phyloP scores from a whole-genome alignment of 2,329 filamentous ascomycete species.

The Hypoxylon sp. region DNA sequence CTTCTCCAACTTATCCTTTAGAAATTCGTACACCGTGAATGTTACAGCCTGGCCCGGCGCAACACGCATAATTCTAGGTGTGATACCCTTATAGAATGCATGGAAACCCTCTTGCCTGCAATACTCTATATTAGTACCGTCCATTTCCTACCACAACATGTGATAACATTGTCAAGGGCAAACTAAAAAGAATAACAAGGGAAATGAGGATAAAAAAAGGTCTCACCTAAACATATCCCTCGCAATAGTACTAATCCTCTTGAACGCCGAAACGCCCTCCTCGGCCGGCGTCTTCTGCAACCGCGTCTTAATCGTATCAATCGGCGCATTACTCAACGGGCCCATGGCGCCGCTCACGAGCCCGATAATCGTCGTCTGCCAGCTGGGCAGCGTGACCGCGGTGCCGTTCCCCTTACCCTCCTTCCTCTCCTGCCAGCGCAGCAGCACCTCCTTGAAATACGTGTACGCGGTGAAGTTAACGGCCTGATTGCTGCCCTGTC shows the following conservation, averaged over 20 bases:
- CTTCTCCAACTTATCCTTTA: conserved; percentile 80
- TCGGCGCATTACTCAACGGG: conserved; percentile 94
- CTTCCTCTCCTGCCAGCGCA: conserved; percentile 78
- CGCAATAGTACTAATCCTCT: conserved; percentile 83
- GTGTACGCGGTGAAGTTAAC: conserved; percentile 99
- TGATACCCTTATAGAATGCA: conserved; percentile 99
- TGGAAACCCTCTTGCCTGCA: conserved; percentile 88
- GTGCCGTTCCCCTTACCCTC: conserved; percentile 1
- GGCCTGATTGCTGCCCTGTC: conserved; percentile 97
- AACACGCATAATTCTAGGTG: conserved; percentile 95
- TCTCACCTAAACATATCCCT: conserved; percentile 85
- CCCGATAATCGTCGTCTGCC: conserved; percentile 92
- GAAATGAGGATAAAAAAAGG: neutral
- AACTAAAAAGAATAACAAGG: neutral
- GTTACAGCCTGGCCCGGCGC: conserved; percentile 91
- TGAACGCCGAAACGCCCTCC: conserved; percentile 83
- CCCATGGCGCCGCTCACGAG: conserved; percentile 95
- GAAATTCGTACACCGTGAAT: conserved; percentile 82
- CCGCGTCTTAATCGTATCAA: conserved; percentile 98
- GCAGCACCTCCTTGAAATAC: conserved; percentile 87
- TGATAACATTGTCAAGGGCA: neutral
- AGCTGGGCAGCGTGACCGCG: conserved; percentile 78
- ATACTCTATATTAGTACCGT: neutral
- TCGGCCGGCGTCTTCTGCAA: conserved; percentile 90
- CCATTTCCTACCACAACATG: neutral